These are phyloP conservation scores for Telfairia occidentalis DNA, from an alignment of 331 rosid species.

Conservation along the genomic window DNA sequence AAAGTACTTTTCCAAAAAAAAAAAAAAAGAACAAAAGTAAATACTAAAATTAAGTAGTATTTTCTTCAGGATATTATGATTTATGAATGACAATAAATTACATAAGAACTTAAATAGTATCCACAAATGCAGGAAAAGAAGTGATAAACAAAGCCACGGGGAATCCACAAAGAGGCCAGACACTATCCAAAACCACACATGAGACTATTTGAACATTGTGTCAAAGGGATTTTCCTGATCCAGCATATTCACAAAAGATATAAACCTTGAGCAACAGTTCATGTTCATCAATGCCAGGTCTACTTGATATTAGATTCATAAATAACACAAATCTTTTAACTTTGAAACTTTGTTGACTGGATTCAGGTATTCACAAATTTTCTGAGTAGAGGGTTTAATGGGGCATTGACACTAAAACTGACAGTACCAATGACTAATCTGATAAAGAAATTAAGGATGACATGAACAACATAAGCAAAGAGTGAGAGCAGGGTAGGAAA, in stretches of 20 bases:
- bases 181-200: background rate
- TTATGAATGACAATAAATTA: background rate
- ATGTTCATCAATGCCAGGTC: background rate
- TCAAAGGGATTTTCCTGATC: background rate
- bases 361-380: background rate
- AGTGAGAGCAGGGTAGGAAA: slow-evolving; percentile 5
- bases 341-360: background rate
- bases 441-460: background rate
- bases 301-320: background rate
- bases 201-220: background rate
- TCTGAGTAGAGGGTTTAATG: background rate
- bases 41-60: background rate
- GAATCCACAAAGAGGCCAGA: background rate
- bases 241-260: background rate
- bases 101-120: background rate
- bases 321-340: background rate
- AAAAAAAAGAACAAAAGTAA: too few relatives aligned
- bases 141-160: background rate
- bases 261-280: background rate
- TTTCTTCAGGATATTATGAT: background rate
- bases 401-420: background rate
- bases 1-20: too few relatives aligned
- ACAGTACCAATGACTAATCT: background rate
- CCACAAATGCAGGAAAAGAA: background rate
- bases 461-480: background rate